Base-by-base conservation (phyloP, 352 stramenopile genomes). In the Nothophytophthora sp. region DNA sequence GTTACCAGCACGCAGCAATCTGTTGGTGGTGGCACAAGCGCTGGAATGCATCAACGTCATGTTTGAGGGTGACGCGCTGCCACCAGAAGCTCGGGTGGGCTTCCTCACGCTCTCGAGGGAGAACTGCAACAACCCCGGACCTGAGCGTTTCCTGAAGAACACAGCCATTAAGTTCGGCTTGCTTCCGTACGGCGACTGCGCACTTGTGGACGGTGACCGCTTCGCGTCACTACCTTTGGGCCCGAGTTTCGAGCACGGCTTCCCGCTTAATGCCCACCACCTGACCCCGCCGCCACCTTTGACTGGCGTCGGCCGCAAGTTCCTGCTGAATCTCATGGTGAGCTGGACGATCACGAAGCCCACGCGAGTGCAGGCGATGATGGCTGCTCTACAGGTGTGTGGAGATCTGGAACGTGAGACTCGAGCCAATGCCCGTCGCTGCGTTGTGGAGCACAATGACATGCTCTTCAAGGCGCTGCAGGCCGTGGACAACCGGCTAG, bases 341-440 rank as follows among this genome's bases (percentile, higher is more conserved):
- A 87, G 76, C 56, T 87, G 70, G 73, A 85, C 76, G 8, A 63
- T 78, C 12, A 70, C 79, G 43, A 87, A 87, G 51, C 76, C 76
- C 0, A 87, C 73, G 22, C 70, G 76, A 0, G 73, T 87, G 22
- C 76, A 87, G 39, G 76, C 76, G 0, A 73, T 80, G 59, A 77
- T 87, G 42, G 67, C 70, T 3, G 71, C 73, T 0, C 28, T 81
- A 8, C 40, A 73, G 24, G 62, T 85, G 1, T 87, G 76, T n/a
- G 48, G 47, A 1, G 54, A 58, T 0, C 47, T 65, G 24, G 49
- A 63, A 29, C 40, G 33, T 5, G 28, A 30, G 0, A 62, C 58
- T 7, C 58, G 44, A 40, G 48, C 56, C 18, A 67, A 68, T n/a
- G 48, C 44, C 9, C 40, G 55, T 25, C 48, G 53, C 10, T 87